phyloP scores from a whole-genome alignment of 306 rosid genomes.

The Calophaca sinica region DNA sequence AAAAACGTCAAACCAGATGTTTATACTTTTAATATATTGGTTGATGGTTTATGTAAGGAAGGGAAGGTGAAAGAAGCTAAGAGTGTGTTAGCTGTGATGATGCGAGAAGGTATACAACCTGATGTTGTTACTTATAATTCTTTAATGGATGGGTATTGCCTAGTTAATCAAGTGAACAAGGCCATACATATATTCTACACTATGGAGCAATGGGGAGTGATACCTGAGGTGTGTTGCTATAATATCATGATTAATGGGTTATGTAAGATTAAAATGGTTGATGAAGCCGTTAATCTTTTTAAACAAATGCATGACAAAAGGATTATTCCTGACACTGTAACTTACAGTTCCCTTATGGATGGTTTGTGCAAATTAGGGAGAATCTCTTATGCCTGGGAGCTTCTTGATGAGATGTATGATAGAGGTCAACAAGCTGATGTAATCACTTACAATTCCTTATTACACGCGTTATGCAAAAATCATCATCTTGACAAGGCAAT shows the following conservation, averaged over 20 bases:
- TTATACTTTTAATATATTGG: conserved; percentile 8
- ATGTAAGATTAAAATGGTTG: neutral
- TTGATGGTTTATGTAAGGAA: neutral
- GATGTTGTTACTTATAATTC: neutral
- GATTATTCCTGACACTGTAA: neutral
- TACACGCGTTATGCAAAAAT: neutral
- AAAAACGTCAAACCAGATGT: neutral
- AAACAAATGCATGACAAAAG: neutral
- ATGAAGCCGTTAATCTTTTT: neutral
- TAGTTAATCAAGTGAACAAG: conserved; percentile 1
- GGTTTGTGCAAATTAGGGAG: neutral
- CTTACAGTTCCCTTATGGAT: neutral
- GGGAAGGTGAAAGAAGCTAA: conserved; percentile 6
- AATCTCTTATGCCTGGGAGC: neutral
- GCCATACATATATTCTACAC: neutral
- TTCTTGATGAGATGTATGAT: neutral
- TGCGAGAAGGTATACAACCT: neutral
- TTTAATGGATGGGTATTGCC: neutral
- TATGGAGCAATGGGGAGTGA: neutral
- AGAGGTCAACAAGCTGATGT: neutral
- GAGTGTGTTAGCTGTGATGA: neutral
- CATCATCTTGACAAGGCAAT: neutral
- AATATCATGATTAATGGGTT: neutral
- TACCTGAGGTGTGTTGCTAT: neutral
- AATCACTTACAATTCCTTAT: neutral